phyloP scores from a whole-genome alignment of 2,329 filamentous ascomycete species.

The Aspergillus chevalieri region DNA sequence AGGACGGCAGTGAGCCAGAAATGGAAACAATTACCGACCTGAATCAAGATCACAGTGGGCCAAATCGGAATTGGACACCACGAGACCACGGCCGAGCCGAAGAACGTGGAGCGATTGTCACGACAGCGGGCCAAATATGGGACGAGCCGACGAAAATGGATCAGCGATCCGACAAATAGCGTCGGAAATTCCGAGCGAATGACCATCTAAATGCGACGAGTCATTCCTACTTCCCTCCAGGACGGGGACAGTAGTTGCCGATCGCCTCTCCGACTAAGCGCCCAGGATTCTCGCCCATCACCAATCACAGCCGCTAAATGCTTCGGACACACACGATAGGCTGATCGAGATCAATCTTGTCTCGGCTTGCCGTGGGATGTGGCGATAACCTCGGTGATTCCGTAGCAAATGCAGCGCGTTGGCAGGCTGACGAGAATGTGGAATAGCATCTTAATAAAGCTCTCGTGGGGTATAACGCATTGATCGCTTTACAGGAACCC shows the following conservation, averaged over 20 bases:
- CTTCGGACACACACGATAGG: background rate
- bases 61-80: no score
- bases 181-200: no score
- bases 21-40: background rate
- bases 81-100: no score
- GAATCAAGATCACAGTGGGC: background rate
- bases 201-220: no score
- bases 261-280: background rate
- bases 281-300: background rate
- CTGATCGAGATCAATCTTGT: background rate
- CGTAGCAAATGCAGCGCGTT: background rate
- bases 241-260: background rate
- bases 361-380: constrained; percentile 8
- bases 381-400: constrained; percentile 5
- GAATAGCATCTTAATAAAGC: constrained; percentile 9
- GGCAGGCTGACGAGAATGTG: no score
- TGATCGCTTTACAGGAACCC: constrained; percentile 38
- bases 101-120: no score
- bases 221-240: background rate
- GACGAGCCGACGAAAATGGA: background rate
- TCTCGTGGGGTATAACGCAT: constrained; percentile 3
- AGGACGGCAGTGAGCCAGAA: background rate
- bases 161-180: background rate
- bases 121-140: no score
- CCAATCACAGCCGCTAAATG: background rate